A percentile compares a stretch with the other conserved stretches of the same genome.
phyloP scores from a whole-genome alignment of 1,284 basidiomycete species.

The Rhizoctonia solani region DNA sequence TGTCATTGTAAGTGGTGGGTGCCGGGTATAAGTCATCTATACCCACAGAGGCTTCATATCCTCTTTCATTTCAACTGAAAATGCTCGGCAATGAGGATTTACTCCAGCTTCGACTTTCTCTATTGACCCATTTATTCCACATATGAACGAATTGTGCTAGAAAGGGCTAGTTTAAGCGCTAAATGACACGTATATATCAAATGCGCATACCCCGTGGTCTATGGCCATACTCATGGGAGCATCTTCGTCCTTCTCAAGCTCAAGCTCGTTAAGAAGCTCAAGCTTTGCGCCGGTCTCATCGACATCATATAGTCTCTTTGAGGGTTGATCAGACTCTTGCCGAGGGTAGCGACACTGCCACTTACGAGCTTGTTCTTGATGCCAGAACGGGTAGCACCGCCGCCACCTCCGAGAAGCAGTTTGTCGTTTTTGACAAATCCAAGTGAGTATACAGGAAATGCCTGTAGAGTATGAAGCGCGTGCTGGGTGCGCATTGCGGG shows the following conservation, averaged over 20 bases:
- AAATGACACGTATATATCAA: constrained; percentile 15
- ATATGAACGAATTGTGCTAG: constrained; percentile 55
- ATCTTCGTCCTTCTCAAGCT: constrained; percentile 81
- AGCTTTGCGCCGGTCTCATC: constrained; percentile 60
- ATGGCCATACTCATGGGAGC: constrained; percentile 91
- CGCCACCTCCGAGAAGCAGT: constrained; percentile 89
- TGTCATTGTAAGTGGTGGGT: constrained; percentile 7
- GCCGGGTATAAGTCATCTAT: no score
- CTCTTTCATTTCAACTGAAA: constrained; percentile 61
- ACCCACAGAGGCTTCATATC: constrained; percentile 55
- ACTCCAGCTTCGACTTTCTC: constrained; percentile 63
- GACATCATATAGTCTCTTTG: constrained; percentile 73
- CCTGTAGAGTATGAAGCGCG: constrained; percentile 69
- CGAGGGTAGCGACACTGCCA: constrained; percentile 36
- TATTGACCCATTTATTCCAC: constrained; percentile 81
- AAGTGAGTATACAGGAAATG: constrained; percentile 86
- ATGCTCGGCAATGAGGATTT: constrained; percentile 78
- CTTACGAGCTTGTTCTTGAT: constrained; percentile 91
- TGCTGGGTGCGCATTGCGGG: constrained; percentile 76
- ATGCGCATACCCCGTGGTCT: constrained; percentile 58
- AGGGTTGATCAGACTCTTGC: neutral
- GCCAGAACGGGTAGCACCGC: constrained; percentile 77
- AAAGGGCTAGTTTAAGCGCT: constrained; percentile 13
- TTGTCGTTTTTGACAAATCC: constrained; percentile 75
- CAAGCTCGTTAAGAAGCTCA: constrained; percentile 66